Conservation (phyloP, 768 basidiomycete genomes). For the Collybia sp. region DNA sequence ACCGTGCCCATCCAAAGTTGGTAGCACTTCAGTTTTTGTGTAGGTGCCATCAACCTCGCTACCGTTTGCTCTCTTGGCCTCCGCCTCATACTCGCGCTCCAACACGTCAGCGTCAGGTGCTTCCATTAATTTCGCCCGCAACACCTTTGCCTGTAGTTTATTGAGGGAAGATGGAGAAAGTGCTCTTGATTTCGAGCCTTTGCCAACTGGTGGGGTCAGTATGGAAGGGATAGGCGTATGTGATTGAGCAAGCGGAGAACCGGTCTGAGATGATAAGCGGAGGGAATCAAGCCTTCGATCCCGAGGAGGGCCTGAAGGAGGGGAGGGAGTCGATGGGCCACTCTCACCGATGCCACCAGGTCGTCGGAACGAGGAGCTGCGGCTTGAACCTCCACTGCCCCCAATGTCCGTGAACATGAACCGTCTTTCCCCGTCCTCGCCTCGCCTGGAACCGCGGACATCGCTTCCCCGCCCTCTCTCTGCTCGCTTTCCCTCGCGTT, state of each 20-base stretch:
- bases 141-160: conserved; percentile 86
- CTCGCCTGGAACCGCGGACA: conserved; percentile 20
- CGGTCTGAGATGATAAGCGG: conserved; percentile 53
- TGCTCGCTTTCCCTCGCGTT: conserved; percentile 57
- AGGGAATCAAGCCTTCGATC: conserved; percentile 59
- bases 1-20: conserved; percentile 82
- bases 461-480: conserved; percentile 27
- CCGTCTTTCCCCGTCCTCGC: conserved; percentile 42
- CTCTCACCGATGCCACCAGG: conserved; percentile 63
- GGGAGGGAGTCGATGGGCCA: conserved; percentile 58
- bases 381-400: conserved; percentile 62
- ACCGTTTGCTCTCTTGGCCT: conserved; percentile 47
- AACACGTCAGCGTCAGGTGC: conserved; percentile 71
- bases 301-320: conserved; percentile 28
- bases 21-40: conserved; percentile 77
- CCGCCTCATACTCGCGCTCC: conserved; percentile 83
- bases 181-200: conserved; percentile 34
- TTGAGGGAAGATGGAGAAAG: conserved; percentile 82
- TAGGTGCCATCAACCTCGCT: conserved; percentile 36
- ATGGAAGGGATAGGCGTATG: conserved; percentile 90
- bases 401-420: conserved; percentile 67
- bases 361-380: conserved; percentile 85
- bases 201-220: conserved; percentile 62
- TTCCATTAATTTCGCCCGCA: conserved; percentile 86
- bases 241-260: conserved; percentile 54